Evolutionary conservation across 495 filamentous ascomycete species (phyloP).

Genomic region (Elasticomyces elasticus): DNA sequence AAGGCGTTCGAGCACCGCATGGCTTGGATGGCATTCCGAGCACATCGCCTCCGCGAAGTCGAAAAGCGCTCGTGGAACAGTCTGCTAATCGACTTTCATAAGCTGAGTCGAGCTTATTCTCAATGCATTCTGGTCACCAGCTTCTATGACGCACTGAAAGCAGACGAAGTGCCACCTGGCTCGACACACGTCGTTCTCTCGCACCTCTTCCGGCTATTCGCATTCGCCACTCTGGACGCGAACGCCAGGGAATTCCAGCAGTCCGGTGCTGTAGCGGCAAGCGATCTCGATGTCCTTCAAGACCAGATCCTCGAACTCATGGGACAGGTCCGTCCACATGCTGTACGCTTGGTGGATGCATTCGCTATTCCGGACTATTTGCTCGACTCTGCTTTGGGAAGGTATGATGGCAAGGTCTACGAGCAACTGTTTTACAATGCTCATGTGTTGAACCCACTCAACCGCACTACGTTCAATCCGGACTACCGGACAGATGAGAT

Average conservation of each 20-base stretch:
- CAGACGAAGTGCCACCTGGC: constrained; percentile 20
- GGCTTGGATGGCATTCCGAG: constrained; percentile 27
- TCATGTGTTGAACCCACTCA: constrained; percentile 39
- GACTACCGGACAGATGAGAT: constrained; percentile 40
- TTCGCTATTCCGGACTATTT: constrained; percentile 41
- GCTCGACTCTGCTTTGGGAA: constrained; percentile 37
- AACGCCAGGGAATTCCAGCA: constrained; percentile 30
- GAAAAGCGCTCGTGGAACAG: constrained; percentile 35
- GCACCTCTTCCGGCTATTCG: constrained; percentile 35
- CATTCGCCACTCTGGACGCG: constrained; percentile 32
- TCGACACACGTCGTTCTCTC: constrained; percentile 13
- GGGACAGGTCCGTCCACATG: constrained; percentile 35
- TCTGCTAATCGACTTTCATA: constrained; percentile 26
- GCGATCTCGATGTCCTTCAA: constrained; percentile 27
- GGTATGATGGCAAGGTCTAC: constrained; percentile 39
- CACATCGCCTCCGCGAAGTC: constrained; percentile 32
- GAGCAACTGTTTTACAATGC: constrained; percentile 38
- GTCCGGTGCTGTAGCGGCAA: constrained; percentile 28
- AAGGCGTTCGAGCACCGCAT: constrained; percentile 34
- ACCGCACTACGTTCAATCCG: constrained; percentile 36
- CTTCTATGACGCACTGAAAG: constrained; percentile 29
- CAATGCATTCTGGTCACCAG: constrained; percentile 35
- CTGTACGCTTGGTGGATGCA: constrained; percentile 36
- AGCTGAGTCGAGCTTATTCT: constrained; percentile 37
- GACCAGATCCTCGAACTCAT: constrained; percentile 32